phyloP scores from a whole-genome alignment of 1,284 basidiomycete genomes.

The Cryptococcus sp. region DNA sequence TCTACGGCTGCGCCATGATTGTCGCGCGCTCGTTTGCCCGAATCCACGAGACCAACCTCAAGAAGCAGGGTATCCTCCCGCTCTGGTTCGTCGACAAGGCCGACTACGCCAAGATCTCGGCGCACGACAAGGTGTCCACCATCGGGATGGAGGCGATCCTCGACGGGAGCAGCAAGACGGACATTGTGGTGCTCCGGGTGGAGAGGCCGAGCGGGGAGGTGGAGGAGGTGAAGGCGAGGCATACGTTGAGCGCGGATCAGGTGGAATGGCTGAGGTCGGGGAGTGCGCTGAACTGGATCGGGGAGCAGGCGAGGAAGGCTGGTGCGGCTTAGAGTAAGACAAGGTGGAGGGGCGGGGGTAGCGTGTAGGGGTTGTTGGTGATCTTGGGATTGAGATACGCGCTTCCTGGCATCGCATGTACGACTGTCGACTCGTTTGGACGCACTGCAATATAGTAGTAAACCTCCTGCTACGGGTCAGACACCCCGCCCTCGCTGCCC shows the following conservation, averaged over 20 bases:
- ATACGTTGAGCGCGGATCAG: conserved; percentile 87
- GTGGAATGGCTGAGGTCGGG: conserved; percentile 81
- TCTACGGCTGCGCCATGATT: conserved; percentile 84
- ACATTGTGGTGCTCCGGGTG: conserved; percentile 58
- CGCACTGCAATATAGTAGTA: too few relatives aligned
- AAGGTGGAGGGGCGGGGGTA: not conserved
- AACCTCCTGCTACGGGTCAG: too few relatives aligned
- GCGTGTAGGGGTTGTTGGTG: too few relatives aligned
- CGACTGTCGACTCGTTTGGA: too few relatives aligned
- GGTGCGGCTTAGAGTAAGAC: conserved; percentile 11
- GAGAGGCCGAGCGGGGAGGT: conserved; percentile 61
- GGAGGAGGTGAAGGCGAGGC: conserved; percentile 68
- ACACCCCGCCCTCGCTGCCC: too few relatives aligned
- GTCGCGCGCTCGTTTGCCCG: conserved; percentile 91
- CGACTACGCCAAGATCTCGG: conserved; percentile 76
- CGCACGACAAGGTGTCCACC: conserved; percentile 68
- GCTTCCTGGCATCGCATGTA: too few relatives aligned
- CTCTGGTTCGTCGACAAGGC: conserved; percentile 83
- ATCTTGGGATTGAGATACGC: too few relatives aligned
- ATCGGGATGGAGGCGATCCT: conserved; percentile 59
- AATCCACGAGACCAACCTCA: conserved; percentile 97
- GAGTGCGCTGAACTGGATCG: conserved; percentile 70
- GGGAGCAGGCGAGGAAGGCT: conserved; percentile 35
- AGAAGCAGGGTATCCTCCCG: conserved; percentile 95
- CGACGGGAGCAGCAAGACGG: conserved; percentile 55